Evolutionary conservation across 805 yeast species (phyloP).

Genomic region (Clavispora asparagi): DNA sequence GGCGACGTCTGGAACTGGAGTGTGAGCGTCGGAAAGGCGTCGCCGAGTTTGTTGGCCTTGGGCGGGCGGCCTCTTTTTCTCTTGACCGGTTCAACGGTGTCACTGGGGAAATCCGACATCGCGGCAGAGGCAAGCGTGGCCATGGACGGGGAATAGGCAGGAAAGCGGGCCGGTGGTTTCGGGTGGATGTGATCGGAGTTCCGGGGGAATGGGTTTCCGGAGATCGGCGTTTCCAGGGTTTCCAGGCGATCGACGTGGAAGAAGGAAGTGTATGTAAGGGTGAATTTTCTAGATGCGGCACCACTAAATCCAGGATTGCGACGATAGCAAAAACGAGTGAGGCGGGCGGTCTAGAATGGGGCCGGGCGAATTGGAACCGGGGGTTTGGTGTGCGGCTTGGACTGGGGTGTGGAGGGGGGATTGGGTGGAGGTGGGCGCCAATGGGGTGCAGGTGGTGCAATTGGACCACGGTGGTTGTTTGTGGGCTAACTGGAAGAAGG

Average conservation of each 20-base stretch:
- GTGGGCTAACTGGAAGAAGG: neutral
- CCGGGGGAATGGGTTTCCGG: no score
- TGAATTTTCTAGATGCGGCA: neutral
- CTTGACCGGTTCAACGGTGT: constrained; percentile 21
- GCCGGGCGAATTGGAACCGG: no score
- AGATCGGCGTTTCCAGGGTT: no score
- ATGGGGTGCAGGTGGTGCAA: no score
- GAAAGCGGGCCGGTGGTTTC: no score
- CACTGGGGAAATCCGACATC: neutral
- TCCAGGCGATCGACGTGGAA: no score
- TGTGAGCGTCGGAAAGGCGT: constrained; percentile 29
- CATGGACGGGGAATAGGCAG: neutral
- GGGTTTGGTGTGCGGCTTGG: no score
- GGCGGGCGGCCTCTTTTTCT: constrained; percentile 45
- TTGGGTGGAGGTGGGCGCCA: no score
- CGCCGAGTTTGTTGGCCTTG: constrained; percentile 34
- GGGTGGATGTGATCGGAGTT: no score
- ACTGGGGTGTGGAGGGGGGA: neutral
- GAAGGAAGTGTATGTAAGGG: neutral
- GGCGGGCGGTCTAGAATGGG: neutral
- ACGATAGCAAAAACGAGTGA: no score
- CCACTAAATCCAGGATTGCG: neutral
- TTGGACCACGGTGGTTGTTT: no score
- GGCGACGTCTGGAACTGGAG: constrained; percentile 38
- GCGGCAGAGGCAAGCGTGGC: neutral